Base-by-base conservation (phyloP, 2,329 filamentous ascomycete species). In the Raffaelea albimanens region DNA sequence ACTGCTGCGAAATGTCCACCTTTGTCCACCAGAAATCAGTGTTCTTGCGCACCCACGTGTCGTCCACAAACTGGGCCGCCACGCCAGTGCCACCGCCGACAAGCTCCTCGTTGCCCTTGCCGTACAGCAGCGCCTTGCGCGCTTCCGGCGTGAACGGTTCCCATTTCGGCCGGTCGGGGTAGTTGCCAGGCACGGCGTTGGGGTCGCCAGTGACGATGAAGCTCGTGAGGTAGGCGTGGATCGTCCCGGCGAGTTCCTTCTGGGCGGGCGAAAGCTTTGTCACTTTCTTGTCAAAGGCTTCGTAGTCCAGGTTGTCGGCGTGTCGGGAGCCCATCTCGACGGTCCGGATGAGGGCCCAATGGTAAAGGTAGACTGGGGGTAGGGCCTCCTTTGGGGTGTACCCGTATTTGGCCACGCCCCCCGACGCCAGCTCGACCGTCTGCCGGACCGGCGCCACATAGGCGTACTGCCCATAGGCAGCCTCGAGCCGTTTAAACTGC, bases 401-500 rank as follows among this genome's bases (percentile, higher is more conserved):
- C 25, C 25, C 25, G 25, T 29, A 29, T 7, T 29, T 14, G 5
- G 20, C 20, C 13, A 20, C 40, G 16, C 2, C 19, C 23, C 40
- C 42, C 11, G 46, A 44, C 3, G 46, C 46, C 8, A 49, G 43
- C 21, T 65, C 56, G 0, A 69, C 72, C 0, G 72, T 76, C 53
- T 77, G 73, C 0, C 71, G 64, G 0, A 73, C 72, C 0, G 75
- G 50, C 2, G 73, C 67, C 0, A 74, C 67, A 45, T 78, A 78
- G 0, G 73, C 73, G 45, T 75, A 78, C 50, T 78, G 70, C 0
- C 67, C 73, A 40, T 78, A 78, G 0, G 73, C 71, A 2, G 69
- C 69, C 51, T 76, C 73, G 3, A 75, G 63, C 2, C 74, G 72
- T 48, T 72, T 76, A 55, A 73, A 80, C 57, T 77, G 72, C 0